Evolutionary conservation across 192 early-diverging fungal genomes (phyloP).

Genomic region (Chytriomyces sp.): DNA sequence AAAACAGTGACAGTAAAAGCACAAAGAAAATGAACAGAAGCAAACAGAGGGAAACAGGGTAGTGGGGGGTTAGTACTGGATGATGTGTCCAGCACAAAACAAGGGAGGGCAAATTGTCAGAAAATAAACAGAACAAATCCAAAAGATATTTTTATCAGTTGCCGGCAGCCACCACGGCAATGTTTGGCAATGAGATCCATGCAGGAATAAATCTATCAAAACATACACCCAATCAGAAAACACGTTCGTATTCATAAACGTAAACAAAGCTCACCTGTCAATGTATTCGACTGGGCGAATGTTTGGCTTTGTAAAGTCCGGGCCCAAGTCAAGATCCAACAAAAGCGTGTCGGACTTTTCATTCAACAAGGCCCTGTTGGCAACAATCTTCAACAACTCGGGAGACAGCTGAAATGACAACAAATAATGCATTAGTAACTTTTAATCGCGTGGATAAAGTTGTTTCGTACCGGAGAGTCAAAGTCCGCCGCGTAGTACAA

Average conservation of each 20-base stretch:
- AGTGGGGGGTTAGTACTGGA: too few species aligned
- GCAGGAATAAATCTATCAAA: constrained; percentile 63
- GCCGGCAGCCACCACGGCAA: constrained; percentile 29
- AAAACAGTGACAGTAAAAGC: too few species aligned
- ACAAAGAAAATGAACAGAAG: too few species aligned
- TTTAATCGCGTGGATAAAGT: constrained; percentile 10
- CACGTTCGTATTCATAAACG: too few species aligned
- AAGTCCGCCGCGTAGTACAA: constrained; percentile 96
- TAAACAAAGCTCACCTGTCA: constrained; percentile 48
- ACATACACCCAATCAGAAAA: too few species aligned
- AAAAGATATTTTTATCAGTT: constrained; percentile 2
- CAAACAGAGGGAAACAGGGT: too few species aligned
- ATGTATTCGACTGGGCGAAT: constrained; percentile 68
- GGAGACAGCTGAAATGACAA: constrained; percentile 70
- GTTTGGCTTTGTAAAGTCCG: constrained; percentile 66
- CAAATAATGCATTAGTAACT: not conserved
- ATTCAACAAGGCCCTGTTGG: constrained; percentile 78
- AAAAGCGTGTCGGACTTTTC: constrained; percentile 90
- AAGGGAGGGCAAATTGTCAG: too few species aligned
- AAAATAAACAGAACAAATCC: too few species aligned
- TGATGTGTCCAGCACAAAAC: too few species aligned
- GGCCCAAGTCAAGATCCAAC: constrained; percentile 76
- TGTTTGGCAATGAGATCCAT: constrained; percentile 61
- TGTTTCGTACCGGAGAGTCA: constrained; percentile 72
- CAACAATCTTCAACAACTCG: constrained; percentile 88